Evolutionary conservation across 148 eudicot species (phyloP).

Genomic region (Cornus suecica): DNA sequence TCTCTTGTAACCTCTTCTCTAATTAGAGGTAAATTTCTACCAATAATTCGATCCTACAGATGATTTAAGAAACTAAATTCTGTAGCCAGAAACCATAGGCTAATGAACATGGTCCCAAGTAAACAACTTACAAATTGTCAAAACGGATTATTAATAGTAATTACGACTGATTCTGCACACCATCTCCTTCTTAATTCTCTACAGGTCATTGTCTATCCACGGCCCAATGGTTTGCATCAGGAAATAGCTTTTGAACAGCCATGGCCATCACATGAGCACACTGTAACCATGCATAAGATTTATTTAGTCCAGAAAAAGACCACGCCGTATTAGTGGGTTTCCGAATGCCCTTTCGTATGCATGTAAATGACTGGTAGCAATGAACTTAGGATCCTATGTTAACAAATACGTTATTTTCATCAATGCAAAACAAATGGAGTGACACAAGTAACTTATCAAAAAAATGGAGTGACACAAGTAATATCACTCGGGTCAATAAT

Average conservation of each 20-base stretch:
- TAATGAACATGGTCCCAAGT: slow-evolving; percentile 43
- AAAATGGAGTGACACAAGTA: no score
- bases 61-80: slow-evolving; percentile 70
- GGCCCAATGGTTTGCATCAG: slow-evolving; percentile 97
- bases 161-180: slow-evolving; percentile 47
- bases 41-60: slow-evolving; percentile 98
- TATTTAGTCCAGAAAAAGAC: slow-evolving; percentile 6
- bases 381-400: background rate
- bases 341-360: background rate
- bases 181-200: slow-evolving; percentile 97
- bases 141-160: background rate
- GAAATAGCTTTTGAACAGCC: slow-evolving; percentile 98
- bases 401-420: background rate
- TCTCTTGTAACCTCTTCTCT: slow-evolving; percentile 96
- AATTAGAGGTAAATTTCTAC: slow-evolving; percentile 76
- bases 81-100: slow-evolving; percentile 56
- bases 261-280: slow-evolving; percentile 99
- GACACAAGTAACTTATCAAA: background rate
- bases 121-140: slow-evolving; percentile 14
- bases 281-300: slow-evolving; percentile 40
- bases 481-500: background rate
- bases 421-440: background rate
- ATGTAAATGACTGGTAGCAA: background rate
- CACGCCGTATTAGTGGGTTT: background rate
- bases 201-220: slow-evolving; percentile 96